Conservation (phyloP, 345 rosid genomes). For the Gossypium bickii region DNA sequence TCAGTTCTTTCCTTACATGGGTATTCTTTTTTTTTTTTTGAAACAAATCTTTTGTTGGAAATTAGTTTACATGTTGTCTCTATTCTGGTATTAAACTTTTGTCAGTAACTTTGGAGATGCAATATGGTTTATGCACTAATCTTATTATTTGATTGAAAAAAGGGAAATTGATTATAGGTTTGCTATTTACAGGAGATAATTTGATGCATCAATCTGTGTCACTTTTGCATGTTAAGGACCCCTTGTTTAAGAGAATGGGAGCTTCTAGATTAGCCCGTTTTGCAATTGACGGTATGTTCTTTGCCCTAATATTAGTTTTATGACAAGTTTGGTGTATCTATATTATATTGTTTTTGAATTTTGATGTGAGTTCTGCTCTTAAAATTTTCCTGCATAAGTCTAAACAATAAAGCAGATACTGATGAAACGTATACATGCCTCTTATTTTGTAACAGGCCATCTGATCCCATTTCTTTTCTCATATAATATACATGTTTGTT, state of each 20-base stretch:
- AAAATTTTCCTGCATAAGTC: not conserved
- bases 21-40: conserved; percentile 28
- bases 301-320: not conserved
- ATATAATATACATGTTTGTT: not conserved
- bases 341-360: not conserved
- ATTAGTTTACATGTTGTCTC: not conserved
- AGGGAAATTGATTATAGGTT: conserved; percentile 1
- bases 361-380: not conserved
- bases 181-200: conserved; percentile 61
- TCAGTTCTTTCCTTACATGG: conserved; percentile 85
- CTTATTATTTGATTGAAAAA: conserved; percentile 5
- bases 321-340: not conserved
- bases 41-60: not conserved
- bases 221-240: conserved; percentile 86
- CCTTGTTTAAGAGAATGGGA: conserved; percentile 84
- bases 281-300: conserved; percentile 64
- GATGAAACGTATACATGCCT: not conserved
- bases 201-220: conserved; percentile 77
- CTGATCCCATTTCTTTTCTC: not conserved
- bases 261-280: conserved; percentile 87
- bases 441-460: not conserved
- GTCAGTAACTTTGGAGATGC: not conserved
- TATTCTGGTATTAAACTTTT: not conserved
- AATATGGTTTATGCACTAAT: not conserved
- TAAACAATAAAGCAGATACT: not conserved